phyloP scores from a whole-genome alignment of 495 filamentous ascomycete genomes.

The Podospora comata region DNA sequence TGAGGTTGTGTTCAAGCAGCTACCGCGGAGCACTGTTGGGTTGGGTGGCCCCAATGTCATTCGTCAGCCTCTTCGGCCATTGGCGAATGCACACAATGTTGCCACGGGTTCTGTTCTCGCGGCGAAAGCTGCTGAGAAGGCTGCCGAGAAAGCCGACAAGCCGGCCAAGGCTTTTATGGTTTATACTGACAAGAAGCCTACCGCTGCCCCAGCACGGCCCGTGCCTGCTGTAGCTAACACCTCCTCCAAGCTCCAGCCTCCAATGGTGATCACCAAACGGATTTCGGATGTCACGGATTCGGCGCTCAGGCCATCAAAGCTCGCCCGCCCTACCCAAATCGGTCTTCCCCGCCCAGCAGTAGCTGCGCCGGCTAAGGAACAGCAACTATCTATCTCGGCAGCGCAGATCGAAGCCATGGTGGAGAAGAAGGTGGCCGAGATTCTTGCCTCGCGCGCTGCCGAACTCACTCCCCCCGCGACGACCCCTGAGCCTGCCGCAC shows the following conservation, averaged over 20 bases:
- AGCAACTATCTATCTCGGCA: constrained; percentile 56
- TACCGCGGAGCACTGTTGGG: constrained; percentile 53
- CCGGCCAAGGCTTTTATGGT: constrained; percentile 78
- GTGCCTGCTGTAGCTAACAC: constrained; percentile 31
- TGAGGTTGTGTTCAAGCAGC: constrained; percentile 77
- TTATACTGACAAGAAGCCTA: constrained; percentile 64
- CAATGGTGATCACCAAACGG: constrained; percentile 38
- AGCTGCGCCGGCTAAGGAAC: constrained; percentile 32
- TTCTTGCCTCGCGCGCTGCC: constrained; percentile 66
- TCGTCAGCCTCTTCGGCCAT: constrained; percentile 73
- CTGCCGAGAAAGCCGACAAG: constrained; percentile 58
- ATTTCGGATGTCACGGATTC: constrained; percentile 38
- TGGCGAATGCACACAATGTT: constrained; percentile 64
- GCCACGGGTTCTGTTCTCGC: constrained; percentile 40
- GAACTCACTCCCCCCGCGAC: constrained; percentile 14
- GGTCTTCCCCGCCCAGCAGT: constrained; percentile 25
- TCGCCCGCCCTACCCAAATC: constrained; percentile 37
- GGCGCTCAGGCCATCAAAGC: constrained; percentile 39
- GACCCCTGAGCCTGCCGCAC: constrained; percentile 3
- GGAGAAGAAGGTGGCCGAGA: constrained; percentile 84
- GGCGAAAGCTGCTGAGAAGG: constrained; percentile 44
- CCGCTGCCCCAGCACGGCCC: constrained; percentile 31
- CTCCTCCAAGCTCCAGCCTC: constrained; percentile 35
- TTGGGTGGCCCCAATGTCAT: constrained; percentile 44
- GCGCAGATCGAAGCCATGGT: constrained; percentile 88